Percentiles rank a stretch among this genome's conserved stretches.
Evolutionary conservation across 192 early-diverging fungal species (phyloP).

Genomic region (Haplosporangium gracile): DNA sequence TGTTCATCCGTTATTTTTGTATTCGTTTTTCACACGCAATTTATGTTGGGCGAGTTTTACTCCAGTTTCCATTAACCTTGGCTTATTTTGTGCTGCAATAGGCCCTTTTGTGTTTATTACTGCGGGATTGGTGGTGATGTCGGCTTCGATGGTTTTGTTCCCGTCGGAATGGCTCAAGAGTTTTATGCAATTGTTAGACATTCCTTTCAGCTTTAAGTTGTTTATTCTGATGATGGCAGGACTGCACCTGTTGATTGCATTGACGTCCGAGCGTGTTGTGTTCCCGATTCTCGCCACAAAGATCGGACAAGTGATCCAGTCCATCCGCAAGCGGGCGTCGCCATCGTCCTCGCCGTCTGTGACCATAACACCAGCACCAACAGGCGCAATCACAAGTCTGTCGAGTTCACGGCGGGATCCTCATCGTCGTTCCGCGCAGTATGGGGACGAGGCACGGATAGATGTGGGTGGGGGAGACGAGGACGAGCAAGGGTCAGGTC

Average conservation of each 20-base stretch:
- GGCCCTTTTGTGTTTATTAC: slow-evolving; percentile 78
- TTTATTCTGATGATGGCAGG: slow-evolving; percentile 70
- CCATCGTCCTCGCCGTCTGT: not conserved
- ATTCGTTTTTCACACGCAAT: slow-evolving; percentile 92
- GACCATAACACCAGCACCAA: slow-evolving; percentile 3
- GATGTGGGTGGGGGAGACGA: not conserved
- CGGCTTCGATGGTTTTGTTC: slow-evolving; percentile 61
- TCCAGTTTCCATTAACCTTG: not conserved
- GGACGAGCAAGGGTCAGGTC: slow-evolving; percentile 1
- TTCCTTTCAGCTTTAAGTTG: slow-evolving; percentile 69
- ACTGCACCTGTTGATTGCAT: slow-evolving; percentile 65
- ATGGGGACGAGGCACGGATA: slow-evolving; percentile 10
- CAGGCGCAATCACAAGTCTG: not conserved
- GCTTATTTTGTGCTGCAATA: not conserved
- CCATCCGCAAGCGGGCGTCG: not conserved
- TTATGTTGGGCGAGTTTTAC: slow-evolving; percentile 86
- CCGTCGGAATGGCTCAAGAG: slow-evolving; percentile 65
- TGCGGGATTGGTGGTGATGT: slow-evolving; percentile 63
- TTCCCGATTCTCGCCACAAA: slow-evolving; percentile 53
- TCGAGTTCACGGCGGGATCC: not conserved
- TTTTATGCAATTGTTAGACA: slow-evolving; percentile 76
- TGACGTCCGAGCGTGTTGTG: slow-evolving; percentile 51
- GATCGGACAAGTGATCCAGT: slow-evolving; percentile 25
- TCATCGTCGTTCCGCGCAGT: not conserved
- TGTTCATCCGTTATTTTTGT: slow-evolving; percentile 74